Percentiles rank a stretch among this genome's conserved stretches.
Conservation (phyloP, 331 rosid genomes). For the Malus hybrid region DNA sequence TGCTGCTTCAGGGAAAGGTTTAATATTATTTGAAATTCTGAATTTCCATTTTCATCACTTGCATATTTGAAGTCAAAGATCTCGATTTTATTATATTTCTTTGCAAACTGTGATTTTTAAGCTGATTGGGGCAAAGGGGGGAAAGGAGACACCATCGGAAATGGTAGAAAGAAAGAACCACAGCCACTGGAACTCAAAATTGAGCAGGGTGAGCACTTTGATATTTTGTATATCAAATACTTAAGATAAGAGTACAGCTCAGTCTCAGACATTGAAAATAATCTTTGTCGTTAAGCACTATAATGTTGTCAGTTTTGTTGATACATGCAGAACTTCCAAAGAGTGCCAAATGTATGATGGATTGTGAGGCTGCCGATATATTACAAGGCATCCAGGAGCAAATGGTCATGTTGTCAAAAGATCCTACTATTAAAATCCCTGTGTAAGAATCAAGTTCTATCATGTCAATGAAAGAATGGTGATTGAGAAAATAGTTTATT, state of each 20-base stretch:
- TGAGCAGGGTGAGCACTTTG: constrained; percentile 54
- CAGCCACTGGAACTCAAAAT: constrained; percentile 45
- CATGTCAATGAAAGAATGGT: constrained; percentile 5
- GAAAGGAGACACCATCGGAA: constrained; percentile 44
- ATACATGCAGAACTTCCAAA: constrained; percentile 59
- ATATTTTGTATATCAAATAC: background rate
- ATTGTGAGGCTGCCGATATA: constrained; percentile 66
- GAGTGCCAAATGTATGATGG: constrained; percentile 65
- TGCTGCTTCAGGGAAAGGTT: constrained; percentile 33
- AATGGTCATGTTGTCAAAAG: constrained; percentile 65
- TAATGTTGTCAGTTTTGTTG: background rate
- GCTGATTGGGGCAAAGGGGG: constrained; percentile 43
- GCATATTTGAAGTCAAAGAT: background rate
- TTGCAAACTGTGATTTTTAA: constrained; percentile 14
- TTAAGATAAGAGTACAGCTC: background rate
- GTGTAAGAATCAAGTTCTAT: constrained; percentile 36
- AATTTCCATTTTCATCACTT: background rate
- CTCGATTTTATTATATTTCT: background rate
- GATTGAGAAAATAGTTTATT: background rate
- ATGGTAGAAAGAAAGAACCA: constrained; percentile 44
- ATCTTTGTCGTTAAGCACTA: background rate
- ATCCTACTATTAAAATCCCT: constrained; percentile 67
- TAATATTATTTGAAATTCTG: background rate
- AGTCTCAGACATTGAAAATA: background rate
- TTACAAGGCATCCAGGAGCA: constrained; percentile 68